A percentile compares a stretch with the other conserved stretches of the same genome.
Conservation (phyloP, 352 stramenopile species). For the Blastocystis sp. region DNA sequence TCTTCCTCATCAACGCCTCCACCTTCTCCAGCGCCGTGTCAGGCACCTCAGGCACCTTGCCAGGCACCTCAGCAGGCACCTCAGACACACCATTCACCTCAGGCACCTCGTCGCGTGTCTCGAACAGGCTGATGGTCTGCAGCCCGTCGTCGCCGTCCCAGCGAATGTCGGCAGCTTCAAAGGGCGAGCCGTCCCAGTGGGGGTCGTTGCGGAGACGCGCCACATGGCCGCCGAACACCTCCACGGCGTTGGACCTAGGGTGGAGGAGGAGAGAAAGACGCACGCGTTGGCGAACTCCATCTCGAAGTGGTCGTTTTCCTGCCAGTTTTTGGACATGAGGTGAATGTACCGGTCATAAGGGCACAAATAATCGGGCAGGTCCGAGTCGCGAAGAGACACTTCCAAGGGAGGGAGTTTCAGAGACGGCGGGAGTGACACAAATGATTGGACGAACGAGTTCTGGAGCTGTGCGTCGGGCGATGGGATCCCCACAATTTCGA, state of each 20-base stretch:
- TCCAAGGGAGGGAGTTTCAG: conserved; percentile 42
- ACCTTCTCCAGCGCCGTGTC: not conserved
- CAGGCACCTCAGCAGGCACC: no score
- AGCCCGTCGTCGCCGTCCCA: conserved; percentile 50
- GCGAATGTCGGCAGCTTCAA: conserved; percentile 37
- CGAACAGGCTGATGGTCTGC: conserved; percentile 59
- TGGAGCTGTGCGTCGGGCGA: not conserved
- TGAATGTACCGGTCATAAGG: not conserved
- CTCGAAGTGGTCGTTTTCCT: conserved; percentile 25
- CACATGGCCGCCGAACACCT: conserved; percentile 3
- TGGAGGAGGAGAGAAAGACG: not conserved
- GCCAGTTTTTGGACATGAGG: conserved; percentile 47
- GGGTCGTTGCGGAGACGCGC: conserved; percentile 12
- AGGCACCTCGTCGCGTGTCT: not conserved
- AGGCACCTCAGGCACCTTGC: not conserved
- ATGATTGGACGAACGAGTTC: conserved; percentile 12
- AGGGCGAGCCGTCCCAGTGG: conserved; percentile 15
- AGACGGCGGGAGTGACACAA: not conserved
- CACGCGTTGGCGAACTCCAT: conserved; percentile 59
- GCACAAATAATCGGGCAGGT: conserved; percentile 70
- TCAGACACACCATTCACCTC: no score
- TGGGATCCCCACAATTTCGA: conserved; percentile 62
- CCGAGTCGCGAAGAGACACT: conserved; percentile 68
- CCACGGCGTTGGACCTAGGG: not conserved
- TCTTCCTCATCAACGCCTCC: conserved; percentile 13